A percentile compares a stretch with the other conserved stretches of the same genome.
phyloP scores from a whole-genome alignment of 2,329 filamentous ascomycete genomes.

The Apiospora pterosperma region DNA sequence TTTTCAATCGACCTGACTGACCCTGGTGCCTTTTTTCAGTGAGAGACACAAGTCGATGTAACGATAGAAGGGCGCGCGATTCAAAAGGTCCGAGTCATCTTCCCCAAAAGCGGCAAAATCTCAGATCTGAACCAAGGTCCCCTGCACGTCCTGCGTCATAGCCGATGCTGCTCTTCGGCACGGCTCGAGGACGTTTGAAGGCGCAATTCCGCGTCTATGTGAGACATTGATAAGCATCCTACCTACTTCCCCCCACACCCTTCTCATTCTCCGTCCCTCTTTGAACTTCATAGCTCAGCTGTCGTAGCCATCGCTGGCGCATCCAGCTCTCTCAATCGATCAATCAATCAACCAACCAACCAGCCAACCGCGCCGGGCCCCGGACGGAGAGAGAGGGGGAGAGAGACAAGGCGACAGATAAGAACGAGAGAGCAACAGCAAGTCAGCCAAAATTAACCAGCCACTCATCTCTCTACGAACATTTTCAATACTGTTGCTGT shows the following conservation, averaged over 20 bases:
- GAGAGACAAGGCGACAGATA: neutral
- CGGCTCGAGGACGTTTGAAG: constrained; percentile 7
- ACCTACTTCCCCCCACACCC: neutral
- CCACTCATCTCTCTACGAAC: neutral
- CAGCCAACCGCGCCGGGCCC: too few species aligned
- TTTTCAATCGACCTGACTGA: too few species aligned
- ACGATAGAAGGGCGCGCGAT: neutral
- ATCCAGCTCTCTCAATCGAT: neutral
- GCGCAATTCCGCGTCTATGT: constrained; percentile 5
- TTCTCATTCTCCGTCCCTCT: neutral
- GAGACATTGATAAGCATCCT: constrained; percentile 1
- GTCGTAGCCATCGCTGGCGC: neutral
- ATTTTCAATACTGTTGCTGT: too few species aligned
- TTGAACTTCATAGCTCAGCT: neutral
- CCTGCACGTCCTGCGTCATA: constrained; percentile 4
- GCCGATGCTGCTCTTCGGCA: constrained; percentile 7
- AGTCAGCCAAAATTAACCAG: neutral
- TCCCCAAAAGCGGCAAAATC: constrained; percentile 2
- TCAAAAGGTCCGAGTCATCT: constrained; percentile 5
- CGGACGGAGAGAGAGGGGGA: too few species aligned
- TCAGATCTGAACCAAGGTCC: constrained; percentile 6
- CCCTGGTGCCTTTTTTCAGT: neutral
- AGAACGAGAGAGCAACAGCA: neutral
- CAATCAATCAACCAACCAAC: too few species aligned
- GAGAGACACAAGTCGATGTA: neutral